Evolutionary conservation across 306 rosid species (phyloP), one percentile per base, ranked within the genome.

Genomic region (Prunus mongolica): DNA sequence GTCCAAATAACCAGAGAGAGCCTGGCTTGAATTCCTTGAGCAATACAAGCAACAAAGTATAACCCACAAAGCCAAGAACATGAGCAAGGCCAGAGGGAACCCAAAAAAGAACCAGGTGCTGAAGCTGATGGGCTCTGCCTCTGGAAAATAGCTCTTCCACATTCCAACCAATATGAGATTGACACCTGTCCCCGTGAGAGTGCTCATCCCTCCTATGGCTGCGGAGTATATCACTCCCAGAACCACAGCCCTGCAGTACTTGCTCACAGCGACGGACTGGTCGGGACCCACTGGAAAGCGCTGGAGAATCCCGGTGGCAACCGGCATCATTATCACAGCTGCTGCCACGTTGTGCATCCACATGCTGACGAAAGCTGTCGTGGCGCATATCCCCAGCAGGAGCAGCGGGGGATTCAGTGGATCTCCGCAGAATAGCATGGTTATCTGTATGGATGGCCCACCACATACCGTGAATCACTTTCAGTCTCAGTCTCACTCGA

Each of bases 331-430:
- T 87, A 93, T 81, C 77, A 91, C 88, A 27, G 96, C 90, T 0
- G 96, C 79, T 12, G 98, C 92, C 81, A 86, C 89, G 84, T 93
- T 91, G 94, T 91, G 98, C 83, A 93, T 78, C 98, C 98, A 93
- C 98, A 93, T 91, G 90, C 97, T 90, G 3, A 93, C 88, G 55
- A 93, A 93, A 60, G 91, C 92, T 56, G 97, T 45, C 47, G 92
- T 90, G 71, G 84, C 93, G 14, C 94, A 88, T 6, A 90, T 75
- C 41, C 98, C 98, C 28, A 93, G 77, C 4, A 93, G 64, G 0
- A 93, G 65, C 15, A 91, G 54, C 6, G 93, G 74, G 25, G 97
- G 96, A 55, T 81, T 91, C 71, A 93, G 30, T 0, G 96, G 94
- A 5, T 91, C 94, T 7, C 98, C 97, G 19, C 97, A 91, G 72